A percentile compares a stretch with the other conserved stretches of the same genome.
These are phyloP conservation scores for Chrysanthemum seticuspe DNA, from an alignment of 129 eudicot genomes.

Conservation along the genomic window DNA sequence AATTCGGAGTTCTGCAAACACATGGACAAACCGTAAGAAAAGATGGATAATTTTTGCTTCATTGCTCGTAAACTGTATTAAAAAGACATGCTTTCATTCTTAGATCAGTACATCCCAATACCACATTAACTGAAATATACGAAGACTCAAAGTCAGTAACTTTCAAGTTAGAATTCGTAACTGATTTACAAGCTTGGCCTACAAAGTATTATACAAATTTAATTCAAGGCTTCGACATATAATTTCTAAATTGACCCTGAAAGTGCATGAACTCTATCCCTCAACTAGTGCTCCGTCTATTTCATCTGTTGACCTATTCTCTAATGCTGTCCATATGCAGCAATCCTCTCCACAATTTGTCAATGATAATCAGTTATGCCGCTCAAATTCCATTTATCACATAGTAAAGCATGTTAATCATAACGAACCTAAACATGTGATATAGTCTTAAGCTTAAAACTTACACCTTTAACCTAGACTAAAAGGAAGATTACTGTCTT, in stretches of 20 bases:
- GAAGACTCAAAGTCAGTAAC: too few species aligned
- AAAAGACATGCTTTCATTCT: background rate
- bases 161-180: too few species aligned
- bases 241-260: background rate
- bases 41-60: background rate
- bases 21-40: background rate
- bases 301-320: background rate
- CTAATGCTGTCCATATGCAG: background rate
- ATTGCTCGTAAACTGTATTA: too few species aligned
- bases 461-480: background rate
- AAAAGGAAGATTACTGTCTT: background rate
- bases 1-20: conserved; percentile 16
- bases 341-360: background rate
- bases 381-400: background rate
- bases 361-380: background rate
- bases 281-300: background rate
- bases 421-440: too few species aligned
- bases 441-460: too few species aligned
- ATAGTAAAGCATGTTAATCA: too few species aligned
- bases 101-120: too few species aligned
- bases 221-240: background rate
- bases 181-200: too few species aligned
- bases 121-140: too few species aligned
- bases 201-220: background rate
- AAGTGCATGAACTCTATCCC: background rate